Evolutionary conservation across 495 filamentous ascomycete species (phyloP).

Genomic region (Extremus antarcticus): DNA sequence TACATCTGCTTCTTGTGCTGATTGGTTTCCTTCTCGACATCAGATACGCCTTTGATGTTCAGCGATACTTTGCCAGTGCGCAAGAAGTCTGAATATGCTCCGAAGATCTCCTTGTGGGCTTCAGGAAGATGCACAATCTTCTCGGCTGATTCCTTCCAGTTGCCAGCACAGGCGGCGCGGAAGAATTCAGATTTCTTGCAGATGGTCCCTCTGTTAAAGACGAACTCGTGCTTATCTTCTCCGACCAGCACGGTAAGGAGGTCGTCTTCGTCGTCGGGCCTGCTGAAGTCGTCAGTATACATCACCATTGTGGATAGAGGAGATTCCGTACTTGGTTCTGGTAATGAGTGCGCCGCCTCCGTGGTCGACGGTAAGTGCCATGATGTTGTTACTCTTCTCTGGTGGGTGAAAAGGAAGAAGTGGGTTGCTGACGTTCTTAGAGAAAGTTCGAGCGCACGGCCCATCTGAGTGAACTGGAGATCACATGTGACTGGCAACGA

Average conservation of each 20-base stretch:
- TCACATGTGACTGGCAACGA: neutral
- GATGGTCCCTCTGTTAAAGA: neutral
- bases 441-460: neutral
- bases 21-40: neutral
- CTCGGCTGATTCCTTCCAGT: slow-evolving; percentile 3
- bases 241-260: neutral
- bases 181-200: slow-evolving; percentile 6
- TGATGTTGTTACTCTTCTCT: no score
- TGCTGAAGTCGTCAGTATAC: neutral
- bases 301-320: neutral
- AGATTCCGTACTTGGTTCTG: neutral
- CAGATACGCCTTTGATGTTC: neutral
- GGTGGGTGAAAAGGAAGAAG: no score
- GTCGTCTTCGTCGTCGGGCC: neutral
- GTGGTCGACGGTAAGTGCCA: no score
- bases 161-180: neutral
- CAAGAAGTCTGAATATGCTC: neutral
- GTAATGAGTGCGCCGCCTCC: neutral
- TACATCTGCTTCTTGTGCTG: neutral
- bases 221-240: neutral
- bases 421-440: neutral
- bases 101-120: neutral
- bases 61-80: neutral
- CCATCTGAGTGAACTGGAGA: neutral
- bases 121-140: slow-evolving; percentile 1